Evolutionary conservation across 2,329 filamentous ascomycete genomes (phyloP), one percentile per base, ranked within the genome.

Genomic region (Amauroascus verrucosus): DNA sequence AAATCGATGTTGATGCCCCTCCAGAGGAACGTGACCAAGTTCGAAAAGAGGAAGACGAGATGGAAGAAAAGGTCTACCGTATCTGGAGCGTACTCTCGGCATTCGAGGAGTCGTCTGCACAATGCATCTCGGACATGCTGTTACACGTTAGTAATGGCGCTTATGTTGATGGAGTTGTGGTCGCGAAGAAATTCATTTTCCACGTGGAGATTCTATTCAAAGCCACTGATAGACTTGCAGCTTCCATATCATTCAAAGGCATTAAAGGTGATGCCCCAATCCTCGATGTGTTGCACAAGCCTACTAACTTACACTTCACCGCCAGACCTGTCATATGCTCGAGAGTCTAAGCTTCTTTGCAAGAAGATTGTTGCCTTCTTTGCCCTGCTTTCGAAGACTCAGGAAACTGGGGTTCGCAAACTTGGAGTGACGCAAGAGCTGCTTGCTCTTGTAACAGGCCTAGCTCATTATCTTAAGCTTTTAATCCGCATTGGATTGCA

Each of bases 321-420:
- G 58, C 30, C 66, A 86, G 89, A 86, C 58, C 78, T 98, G 57
- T 88, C 89, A 8, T 98, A 97, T 66, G 86, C 86, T 16, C 83
- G 93, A 63, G 93, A 98, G 73, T 87, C 93, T n/a, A 98, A 98
- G 71, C 77, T 98, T 48, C 80, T 98, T n/a, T 98, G 93, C 76
- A 98, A 98, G 72, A 98, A 98, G 71, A 95, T 98, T 52, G 93
- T 98, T 5, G 88, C 91, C 24, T 98, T 98, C 75, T 98, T 98
- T 68, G 89, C 89, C 11, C 75, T 98, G 16, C 77, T 98, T 7
- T 95, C 91, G 5, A 95, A 95, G 68, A 93, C 90, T 1, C 91
- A 97, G 66, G 90, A 96, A 64, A 88, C 84, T 7, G 87, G 85
- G n/a, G 83, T 87, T 35, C 80, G 88, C 54, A 93, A 96, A 66